These are phyloP conservation scores for Urochloa ruziziensis DNA, from an alignment of 176 grass and related monocot genomes.

Conservation along the genomic window DNA sequence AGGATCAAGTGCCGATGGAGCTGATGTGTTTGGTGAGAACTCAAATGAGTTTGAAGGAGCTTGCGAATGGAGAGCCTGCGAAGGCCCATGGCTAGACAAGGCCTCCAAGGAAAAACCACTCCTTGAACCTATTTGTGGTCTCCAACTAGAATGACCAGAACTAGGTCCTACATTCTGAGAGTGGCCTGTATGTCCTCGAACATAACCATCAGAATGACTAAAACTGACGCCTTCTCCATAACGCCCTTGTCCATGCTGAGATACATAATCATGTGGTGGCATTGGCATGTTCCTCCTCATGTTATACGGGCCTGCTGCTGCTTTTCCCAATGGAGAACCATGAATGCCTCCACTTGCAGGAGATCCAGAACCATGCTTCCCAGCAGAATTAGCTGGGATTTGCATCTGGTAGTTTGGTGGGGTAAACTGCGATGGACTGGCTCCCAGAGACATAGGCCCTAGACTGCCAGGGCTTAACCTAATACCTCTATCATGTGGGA, in stretches of 20 bases:
- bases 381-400: conserved; percentile 53
- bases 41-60: conserved; percentile 29
- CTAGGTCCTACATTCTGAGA: conserved; percentile 52
- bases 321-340: conserved; percentile 76
- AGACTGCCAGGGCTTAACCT: conserved; percentile 70
- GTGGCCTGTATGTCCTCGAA: conserved; percentile 44
- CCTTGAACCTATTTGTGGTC: conserved; percentile 45
- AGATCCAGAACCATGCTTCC: conserved; percentile 67
- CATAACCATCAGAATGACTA: conserved; percentile 54
- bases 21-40: conserved; percentile 48
- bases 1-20: conserved; percentile 59
- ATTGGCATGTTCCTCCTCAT: conserved; percentile 61
- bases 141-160: conserved; percentile 77
- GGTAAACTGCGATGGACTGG: conserved; percentile 89
- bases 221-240: conserved; percentile 58
- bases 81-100: conserved; percentile 48
- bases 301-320: conserved; percentile 51
- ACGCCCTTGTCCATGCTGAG: conserved; percentile 56
- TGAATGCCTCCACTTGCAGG: conserved; percentile 63
- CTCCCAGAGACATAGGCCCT: conserved; percentile 77
- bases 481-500: conserved; percentile 75
- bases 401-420: conserved; percentile 83
- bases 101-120: conserved; percentile 45
- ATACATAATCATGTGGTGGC: conserved; percentile 64
- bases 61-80: conserved; percentile 34